Evolutionary conservation across 306 rosid species (phyloP), one percentile per base, ranked within the genome.

Genomic region (Pyrus betulifolia): DNA sequence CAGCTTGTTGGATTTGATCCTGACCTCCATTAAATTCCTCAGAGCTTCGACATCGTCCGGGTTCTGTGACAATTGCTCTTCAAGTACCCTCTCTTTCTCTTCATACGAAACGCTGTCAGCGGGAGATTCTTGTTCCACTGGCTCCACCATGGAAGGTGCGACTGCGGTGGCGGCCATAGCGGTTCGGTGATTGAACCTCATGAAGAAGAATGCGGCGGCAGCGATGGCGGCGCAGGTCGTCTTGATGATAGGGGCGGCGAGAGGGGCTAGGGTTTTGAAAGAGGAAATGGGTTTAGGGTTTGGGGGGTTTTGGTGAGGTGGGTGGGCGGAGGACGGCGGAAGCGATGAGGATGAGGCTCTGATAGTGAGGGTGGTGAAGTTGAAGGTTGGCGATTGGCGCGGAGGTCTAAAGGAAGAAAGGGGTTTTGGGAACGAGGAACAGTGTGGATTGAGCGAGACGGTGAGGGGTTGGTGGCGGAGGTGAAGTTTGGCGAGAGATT

Each of bases 11-110:
- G 84, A 81, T 75, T 75, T 83, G 72, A 96, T 60, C 21, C 77
- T 87, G 1, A 45, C 62, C 87, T 88, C 96, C 76, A 89, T 74
- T 44, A 89, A 82, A 3, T 90, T 85, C 21, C 86, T 74, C 17
- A 92, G 91, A 11, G 89, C 89, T 12, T 84, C 90, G 30, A 71
- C 33, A 33, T 91, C 92, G 42, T 60, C n/a, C 1, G 90, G 89
- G 63, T 88, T 67, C 13, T 54, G 61, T 49, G 58, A 61, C 84
- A 92, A 70, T 3, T 74, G 78, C 72, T 85, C 91, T 63, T 89
- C 87, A 28, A 91, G 74, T 2, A 23, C 63, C 11, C 76, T 77
- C 78, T 87, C 97, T 6, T 55, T 62, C 4, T 87, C 93, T 44
- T 78, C 90, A 11, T 4, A 7, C 25, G 81, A 3, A 28, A 38